Base-by-base conservation (phyloP, 1,139 yeast genomes). In the Zygoascus sp. region DNA sequence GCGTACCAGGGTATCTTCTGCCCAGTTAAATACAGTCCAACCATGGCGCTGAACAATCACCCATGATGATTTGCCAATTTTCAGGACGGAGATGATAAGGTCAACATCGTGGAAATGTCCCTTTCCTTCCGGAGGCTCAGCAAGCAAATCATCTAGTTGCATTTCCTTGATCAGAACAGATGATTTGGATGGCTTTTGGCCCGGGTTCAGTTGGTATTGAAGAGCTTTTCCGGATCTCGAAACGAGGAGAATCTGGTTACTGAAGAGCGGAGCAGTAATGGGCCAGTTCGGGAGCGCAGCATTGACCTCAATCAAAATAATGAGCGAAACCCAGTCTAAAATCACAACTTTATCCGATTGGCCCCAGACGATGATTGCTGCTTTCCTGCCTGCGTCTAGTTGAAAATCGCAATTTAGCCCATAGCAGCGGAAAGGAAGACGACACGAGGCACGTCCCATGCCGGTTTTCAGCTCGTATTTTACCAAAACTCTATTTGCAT, bases 11-110 rank as follows among this genome's bases (percentile, higher is more conserved):
- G 45, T 37, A 5, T 49, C 53, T n/a, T 51, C 53, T 38, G 54
- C 55, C 60, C 59, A 57, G 20, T 51, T 44, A 39, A 53, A 57
- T 22, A 57, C 38, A 25, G 52, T 54, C 60, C 60, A 57, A 8
- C 58, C 58, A 25, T 49, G 50, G 2, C 54, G 43, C 35, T 55
- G 55, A 2, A 55, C 54, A 1, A 57, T 51, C 4, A 54, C 51
- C 60, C 60, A 57, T 4, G 53, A 44, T 15, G 48, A 42, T 1
- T 43, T 50, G 8, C 55, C 53, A 1, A 57, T 56, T 23, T 49
- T 47, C 27, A 49, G 42, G 19, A 56, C 51, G 3, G 50, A 30
- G n/a, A 53, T 50, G 39, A 47, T 51, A 46, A 48, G 46, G 40
- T 42, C 45, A 21, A 42, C 45, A 40, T 52, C 49, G 32, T 51